A percentile compares a stretch with the other conserved stretches of the same genome.
Conservation (phyloP, 257 asterid species). For the Apocynum venetum region DNA sequence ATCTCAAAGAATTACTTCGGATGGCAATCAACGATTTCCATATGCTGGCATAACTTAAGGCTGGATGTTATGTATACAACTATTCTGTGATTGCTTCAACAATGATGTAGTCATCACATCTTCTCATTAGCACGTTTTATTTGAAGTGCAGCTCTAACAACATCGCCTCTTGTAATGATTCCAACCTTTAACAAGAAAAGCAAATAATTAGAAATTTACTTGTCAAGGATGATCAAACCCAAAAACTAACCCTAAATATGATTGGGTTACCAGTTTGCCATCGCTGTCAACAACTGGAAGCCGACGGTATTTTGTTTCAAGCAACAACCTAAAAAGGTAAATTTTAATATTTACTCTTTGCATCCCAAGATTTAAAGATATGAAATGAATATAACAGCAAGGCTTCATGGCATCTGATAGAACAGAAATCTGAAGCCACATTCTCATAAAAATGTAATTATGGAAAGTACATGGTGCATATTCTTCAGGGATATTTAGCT, state of each 20-base stretch:
- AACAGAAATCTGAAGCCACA: not conserved
- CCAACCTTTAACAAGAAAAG: slow-evolving; percentile 51
- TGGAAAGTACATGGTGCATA: not conserved
- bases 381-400: not conserved
- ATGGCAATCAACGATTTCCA: not conserved
- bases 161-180: slow-evolving; percentile 82
- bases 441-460: not conserved
- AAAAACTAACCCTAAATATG: slow-evolving; percentile 1
- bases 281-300: slow-evolving; percentile 82
- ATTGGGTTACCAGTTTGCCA: slow-evolving; percentile 73
- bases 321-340: slow-evolving; percentile 53
- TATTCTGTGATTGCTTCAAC: not conserved
- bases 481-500: not conserved
- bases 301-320: slow-evolving; percentile 77
- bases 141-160: slow-evolving; percentile 85
- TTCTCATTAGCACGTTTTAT: slow-evolving; percentile 51
- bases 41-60: not conserved
- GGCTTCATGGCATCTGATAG: not conserved
- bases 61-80: not conserved
- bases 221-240: not conserved
- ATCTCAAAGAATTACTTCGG: not conserved
- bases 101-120: slow-evolving; percentile 14
- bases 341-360: not conserved
- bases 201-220: slow-evolving; percentile 11
- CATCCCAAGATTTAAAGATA: not conserved